Evolutionary conservation across 228 moss, liverwort and hornwort species (phyloP), one percentile per base, ranked within the genome.

Genomic region (Sphagnum magellanicum): DNA sequence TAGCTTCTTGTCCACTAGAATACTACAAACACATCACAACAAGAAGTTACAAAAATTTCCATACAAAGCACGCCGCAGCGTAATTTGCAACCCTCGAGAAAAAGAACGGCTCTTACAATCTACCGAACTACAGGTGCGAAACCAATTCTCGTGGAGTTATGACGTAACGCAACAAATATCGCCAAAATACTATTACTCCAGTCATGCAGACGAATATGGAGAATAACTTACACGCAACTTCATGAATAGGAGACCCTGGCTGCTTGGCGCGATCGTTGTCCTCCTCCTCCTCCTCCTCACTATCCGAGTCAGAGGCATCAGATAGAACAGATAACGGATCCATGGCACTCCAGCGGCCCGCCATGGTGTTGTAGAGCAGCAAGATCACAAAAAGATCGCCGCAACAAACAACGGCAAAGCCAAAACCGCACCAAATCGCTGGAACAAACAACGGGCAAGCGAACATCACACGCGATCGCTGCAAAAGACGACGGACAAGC

Each of bases 271-370:
- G 3, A 32, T 32, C 32, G 32, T 32, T 32, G 32, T 50, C 64
- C 51, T 62, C 72, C 6, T 50, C 53, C 57, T 68, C 55, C 48
- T 73, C 75, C 5, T 68, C 73, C 59, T 72, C 74, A 48, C 53
- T 66, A 52, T 70, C 72, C 2, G 80, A 63, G 6, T 87, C 84
- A 14, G 85, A 83, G 5, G 64, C 84, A 50, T 85, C 89, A 0
- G 87, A 92, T 62, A 92, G 70, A 14, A 82, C 90, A 6, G 89
- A 85, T 71, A 95, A 70, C 11, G 90, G 85, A 67, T 95, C 92
- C 92, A 95, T 90, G 48, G 89, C 92, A 78, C 83, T 90, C 92
- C 95, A 90, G 51, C 87, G 87, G 73, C 74, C 76, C 3, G 65
- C 66, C 72, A 72, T 72, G 32, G 32, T 3, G 32, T 32, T 32